Evolutionary conservation across 106 monocot genomes (phyloP), one percentile per base, ranked within the genome.

Genomic region (Platanthera guangdongensis): DNA sequence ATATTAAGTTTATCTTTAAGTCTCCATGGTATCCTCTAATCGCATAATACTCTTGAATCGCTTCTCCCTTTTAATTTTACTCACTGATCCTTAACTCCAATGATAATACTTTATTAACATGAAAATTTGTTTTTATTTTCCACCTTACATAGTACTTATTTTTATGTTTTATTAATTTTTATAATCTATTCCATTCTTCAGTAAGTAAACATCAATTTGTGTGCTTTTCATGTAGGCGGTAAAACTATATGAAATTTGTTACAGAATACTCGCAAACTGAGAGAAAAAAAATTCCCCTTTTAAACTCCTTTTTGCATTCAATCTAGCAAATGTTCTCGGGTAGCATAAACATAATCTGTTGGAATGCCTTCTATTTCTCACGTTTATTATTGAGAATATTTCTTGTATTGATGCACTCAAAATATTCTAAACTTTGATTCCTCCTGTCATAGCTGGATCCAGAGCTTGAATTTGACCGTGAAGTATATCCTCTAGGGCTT

Each of bases 391-490:
- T 72, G 9, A 51, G 22, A 45, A 70, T 48, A 16, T 70, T 48
- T 47, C 47, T 72, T 2, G 51, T 72, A 8, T 48, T 72, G 46
- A 51, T 9, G 8, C 9, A 11, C 22, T 51, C 22, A 72, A 51
- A 21, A 6, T 51, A 65, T 14, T 12, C 10, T 50, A 68, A 47
- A 72, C 15, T 78, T 80, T 51, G 6, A 47, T 73, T 28, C 30
- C 48, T 77, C 8, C 68, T 9, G 68, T 74, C 83, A 52, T 78
- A 99, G 97, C 80, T 99, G 94, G 99, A 99, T 79, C 99, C 99
- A 30, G 99, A 99, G 71, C 92, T 99, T 81, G 99, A 99, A 83
- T 99, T 99, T 83, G 99, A 99, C 54, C 91, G 99, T 68, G 99
- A 99, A 85, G 92, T 99, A 81, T 99, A 99, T 81, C 99, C 99